Conservation (phyloP, 306 rosid species). For the Fagus sylvatica region DNA sequence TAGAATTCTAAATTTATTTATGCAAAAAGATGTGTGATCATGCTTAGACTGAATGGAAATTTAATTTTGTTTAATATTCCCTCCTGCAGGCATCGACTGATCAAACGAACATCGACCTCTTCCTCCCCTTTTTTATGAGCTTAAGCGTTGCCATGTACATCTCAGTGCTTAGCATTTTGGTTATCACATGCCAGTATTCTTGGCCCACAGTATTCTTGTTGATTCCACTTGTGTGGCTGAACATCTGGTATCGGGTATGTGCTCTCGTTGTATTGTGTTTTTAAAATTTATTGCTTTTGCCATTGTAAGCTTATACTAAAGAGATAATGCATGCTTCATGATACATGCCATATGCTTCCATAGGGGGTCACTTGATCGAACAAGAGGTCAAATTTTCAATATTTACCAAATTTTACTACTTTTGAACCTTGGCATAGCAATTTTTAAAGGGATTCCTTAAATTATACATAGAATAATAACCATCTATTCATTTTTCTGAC, state of each 20-base stretch:
- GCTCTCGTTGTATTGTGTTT: neutral
- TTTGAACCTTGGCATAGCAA: neutral
- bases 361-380: neutral
- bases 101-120: slow-evolving; percentile 79
- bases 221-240: slow-evolving; percentile 84
- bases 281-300: neutral
- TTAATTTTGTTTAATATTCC: slow-evolving; percentile 10
- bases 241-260: slow-evolving; percentile 94
- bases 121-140: slow-evolving; percentile 66
- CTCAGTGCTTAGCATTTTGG: slow-evolving; percentile 63
- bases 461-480: neutral
- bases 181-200: slow-evolving; percentile 71
- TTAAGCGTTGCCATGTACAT: slow-evolving; percentile 66
- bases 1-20: neutral
- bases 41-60: neutral
- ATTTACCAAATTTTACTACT: neutral
- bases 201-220: slow-evolving; percentile 96
- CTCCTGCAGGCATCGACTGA: slow-evolving; percentile 77
- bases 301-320: neutral
- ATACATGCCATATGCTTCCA: neutral
- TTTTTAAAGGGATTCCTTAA: neutral
- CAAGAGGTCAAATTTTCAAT: neutral
- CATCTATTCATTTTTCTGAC: neutral
- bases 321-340: neutral
- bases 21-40: neutral